Percentiles rank a stretch among this genome's conserved stretches.
phyloP scores from a whole-genome alignment of 441 rosid species.

The Populus hybrid region DNA sequence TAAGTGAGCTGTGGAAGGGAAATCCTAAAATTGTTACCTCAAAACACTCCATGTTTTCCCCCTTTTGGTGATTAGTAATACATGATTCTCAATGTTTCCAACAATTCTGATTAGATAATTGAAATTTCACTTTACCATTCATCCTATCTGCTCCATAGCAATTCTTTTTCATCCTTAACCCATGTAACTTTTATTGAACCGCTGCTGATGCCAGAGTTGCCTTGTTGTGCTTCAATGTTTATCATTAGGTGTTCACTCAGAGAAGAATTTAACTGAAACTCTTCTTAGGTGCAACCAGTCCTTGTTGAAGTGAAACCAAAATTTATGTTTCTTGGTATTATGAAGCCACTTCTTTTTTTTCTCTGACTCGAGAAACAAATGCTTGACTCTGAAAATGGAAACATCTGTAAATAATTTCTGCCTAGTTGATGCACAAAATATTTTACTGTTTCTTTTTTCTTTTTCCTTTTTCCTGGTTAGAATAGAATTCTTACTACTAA shows the following conservation, averaged over 20 bases:
- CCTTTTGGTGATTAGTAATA: background rate
- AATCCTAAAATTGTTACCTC: background rate
- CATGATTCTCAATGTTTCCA: background rate
- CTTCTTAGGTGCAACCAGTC: background rate
- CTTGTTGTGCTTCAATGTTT: slow-evolving; percentile 3
- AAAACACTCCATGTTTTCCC: background rate
- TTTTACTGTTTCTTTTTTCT: background rate
- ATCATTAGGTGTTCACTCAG: background rate
- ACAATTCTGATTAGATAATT: background rate
- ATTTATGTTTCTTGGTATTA: background rate
- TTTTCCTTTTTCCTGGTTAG: background rate
- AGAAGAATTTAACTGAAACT: background rate
- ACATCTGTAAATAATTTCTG: background rate
- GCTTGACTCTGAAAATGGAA: background rate
- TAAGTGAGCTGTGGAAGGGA: background rate
- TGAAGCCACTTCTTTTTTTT: background rate
- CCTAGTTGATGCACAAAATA: background rate
- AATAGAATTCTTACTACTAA: background rate
- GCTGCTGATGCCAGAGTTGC: background rate
- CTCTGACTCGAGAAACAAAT: background rate
- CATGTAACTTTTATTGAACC: background rate
- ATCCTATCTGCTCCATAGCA: background rate
- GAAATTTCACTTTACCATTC: background rate
- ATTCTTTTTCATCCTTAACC: too few relatives aligned
- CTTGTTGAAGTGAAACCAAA: background rate